Evolutionary conservation across 805 yeast genomes (phyloP).

Genomic region (Zygosaccharomyces gambellarensis): DNA sequence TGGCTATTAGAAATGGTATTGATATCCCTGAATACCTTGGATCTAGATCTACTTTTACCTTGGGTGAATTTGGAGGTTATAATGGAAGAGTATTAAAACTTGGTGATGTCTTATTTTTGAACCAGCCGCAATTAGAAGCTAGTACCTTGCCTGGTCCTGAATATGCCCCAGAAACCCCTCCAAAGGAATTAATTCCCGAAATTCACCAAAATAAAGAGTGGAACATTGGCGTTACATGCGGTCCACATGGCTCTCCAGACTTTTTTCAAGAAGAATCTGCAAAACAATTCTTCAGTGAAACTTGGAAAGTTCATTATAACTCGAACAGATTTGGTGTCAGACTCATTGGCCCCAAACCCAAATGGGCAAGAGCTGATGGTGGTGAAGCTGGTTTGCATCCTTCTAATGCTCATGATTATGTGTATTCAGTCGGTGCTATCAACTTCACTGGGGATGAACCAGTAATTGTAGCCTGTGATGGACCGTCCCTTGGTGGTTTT

Average conservation of each 20-base stretch:
- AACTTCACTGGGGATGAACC: slow-evolving; percentile 99
- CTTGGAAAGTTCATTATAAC: slow-evolving; percentile 95
- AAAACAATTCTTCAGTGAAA: slow-evolving; percentile 63
- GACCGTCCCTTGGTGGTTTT: slow-evolving; percentile 96
- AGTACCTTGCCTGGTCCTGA: slow-evolving; percentile 71
- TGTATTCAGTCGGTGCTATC: slow-evolving; percentile 92
- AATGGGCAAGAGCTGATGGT: slow-evolving; percentile 95
- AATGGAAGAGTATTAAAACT: slow-evolving; percentile 87
- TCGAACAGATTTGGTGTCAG: slow-evolving; percentile 96
- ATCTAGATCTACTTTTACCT: slow-evolving; percentile 93
- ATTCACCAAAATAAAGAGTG: slow-evolving; percentile 42
- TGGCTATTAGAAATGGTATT: slow-evolving; percentile 88
- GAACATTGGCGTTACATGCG: slow-evolving; percentile 90
- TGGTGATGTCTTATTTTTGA: slow-evolving; percentile 88
- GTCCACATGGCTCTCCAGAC: slow-evolving; percentile 98
- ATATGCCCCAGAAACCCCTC: slow-evolving; percentile 55
- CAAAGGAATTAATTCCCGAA: slow-evolving; percentile 40
- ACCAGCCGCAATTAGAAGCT: slow-evolving; percentile 65
- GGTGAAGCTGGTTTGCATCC: slow-evolving; percentile 99
- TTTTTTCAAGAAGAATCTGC: slow-evolving; percentile 77
- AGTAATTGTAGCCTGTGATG: slow-evolving; percentile 93
- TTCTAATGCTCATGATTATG: slow-evolving; percentile 97
- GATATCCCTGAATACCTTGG: slow-evolving; percentile 93
- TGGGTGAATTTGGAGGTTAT: slow-evolving; percentile 89
- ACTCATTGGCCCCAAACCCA: slow-evolving; percentile 90